These are phyloP conservation scores for Termitomyces sp. DNA, from an alignment of 768 basidiomycete genomes.

Conservation along the genomic window DNA sequence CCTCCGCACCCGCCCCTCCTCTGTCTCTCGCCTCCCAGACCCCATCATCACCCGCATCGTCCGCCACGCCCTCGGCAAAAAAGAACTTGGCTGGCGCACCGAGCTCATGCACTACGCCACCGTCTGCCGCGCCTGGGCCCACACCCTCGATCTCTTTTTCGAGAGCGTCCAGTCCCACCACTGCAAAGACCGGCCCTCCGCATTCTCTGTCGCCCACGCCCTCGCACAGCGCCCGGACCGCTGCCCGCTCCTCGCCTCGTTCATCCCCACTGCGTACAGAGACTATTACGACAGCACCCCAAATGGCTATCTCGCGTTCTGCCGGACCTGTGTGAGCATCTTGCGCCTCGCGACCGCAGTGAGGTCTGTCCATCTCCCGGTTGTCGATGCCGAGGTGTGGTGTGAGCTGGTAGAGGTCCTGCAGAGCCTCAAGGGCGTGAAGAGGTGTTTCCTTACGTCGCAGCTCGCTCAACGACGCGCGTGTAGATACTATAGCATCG, in stretches of 20 bases:
- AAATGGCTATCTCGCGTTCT: not conserved
- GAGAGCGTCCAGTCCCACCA: not conserved
- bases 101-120: constrained; percentile 1
- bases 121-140: constrained; percentile 3
- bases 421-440: not conserved
- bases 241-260: not conserved
- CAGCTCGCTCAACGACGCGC: not conserved
- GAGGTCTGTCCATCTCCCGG: not conserved
- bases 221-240: not conserved
- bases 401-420: not conserved
- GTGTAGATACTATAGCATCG: not conserved
- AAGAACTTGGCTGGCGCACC: not conserved
- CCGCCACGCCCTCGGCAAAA: not conserved
- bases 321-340: not conserved
- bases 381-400: not conserved
- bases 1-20: not conserved
- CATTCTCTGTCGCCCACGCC: not conserved
- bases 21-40: not conserved
- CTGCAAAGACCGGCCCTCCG: constrained; percentile 1
- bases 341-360: not conserved
- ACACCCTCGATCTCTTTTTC: constrained; percentile 1
- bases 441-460: not conserved
- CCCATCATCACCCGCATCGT: not conserved
- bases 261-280: not conserved
- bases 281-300: constrained; percentile 1